phyloP scores from a whole-genome alignment of 306 rosid species.

The Pterocarpus santalinus region DNA sequence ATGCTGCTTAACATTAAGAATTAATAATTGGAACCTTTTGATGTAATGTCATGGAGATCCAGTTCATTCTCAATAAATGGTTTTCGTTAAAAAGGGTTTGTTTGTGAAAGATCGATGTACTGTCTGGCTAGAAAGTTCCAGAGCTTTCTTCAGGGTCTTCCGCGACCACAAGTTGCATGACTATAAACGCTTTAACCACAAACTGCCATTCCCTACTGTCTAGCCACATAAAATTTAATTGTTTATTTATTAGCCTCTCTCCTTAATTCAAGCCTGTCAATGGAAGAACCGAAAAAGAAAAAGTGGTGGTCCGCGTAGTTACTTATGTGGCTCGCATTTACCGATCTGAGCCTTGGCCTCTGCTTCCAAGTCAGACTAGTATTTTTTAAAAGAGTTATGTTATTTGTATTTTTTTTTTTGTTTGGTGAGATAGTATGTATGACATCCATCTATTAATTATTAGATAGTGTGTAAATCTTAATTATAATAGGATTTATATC shows the following conservation, averaged over 20 bases:
- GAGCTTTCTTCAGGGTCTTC: conserved; percentile 37
- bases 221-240: conserved; percentile 36
- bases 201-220: background rate
- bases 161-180: background rate
- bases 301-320: background rate
- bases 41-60: background rate
- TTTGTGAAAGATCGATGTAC: background rate
- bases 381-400: no score
- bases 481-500: no score
- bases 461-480: no score
- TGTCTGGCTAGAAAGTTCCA: conserved; percentile 43
- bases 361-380: background rate
- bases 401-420: no score
- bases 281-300: background rate
- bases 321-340: background rate
- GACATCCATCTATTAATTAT: no score
- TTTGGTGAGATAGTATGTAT: no score
- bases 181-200: background rate
- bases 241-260: background rate
- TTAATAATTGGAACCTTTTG: background rate
- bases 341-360: background rate
- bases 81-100: background rate
- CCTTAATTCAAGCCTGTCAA: background rate
- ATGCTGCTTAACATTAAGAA: background rate
- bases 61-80: no score